Evolutionary conservation across 768 basidiomycete genomes (phyloP), one percentile per base, ranked within the genome.

Genomic region (Serpula lacrymans): DNA sequence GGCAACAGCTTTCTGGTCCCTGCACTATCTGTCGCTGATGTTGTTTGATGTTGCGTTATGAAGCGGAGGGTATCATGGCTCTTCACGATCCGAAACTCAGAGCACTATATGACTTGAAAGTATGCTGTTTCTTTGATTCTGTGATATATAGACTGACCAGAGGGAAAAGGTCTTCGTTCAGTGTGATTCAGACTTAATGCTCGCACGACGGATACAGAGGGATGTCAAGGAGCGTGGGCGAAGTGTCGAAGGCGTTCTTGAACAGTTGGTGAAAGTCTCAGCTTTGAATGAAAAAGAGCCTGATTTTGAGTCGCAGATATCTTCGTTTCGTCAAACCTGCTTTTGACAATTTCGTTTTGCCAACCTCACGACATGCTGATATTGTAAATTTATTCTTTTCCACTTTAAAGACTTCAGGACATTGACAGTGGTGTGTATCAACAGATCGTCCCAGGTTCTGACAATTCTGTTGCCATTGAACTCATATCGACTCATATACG

Each of bases 131-230:
- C 21, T 33, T 31, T 30, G 4, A 20, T 1, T 22, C 26, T 7
- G 41, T 22, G 8, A 29, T 30, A 1, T 31, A 22, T 13, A 36
- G 20, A 45, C 24, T 3, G 25, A 16, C 22, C 12, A 6, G n/a
- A n/a, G n/a, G n/a, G n/a, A n/a, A 6, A 40, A 89, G 85, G 71
- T 93, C 4, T 93, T 90, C 48, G 91, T 93, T 6, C 89, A 95
- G 69, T 88, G 86, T 44, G 93, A 98, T 58, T 85, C 93, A 6
- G 96, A 99, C 60, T 68, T 98, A 16, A 99, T 99, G 96, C 82
- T 99, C 34, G 91, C 95, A 1, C 80, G 96, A 42, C 80, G 96
- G 27, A 85, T 99, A 39, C 72, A 78, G 47, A 74, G 96, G 40
- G 96, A 98, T 54, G 78, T 89, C 13, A 77, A 80, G 52, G 93